Percentiles rank a stretch among this genome's conserved stretches.
Conservation (phyloP, 129 eudicot species). For the Flaveria robusta region DNA sequence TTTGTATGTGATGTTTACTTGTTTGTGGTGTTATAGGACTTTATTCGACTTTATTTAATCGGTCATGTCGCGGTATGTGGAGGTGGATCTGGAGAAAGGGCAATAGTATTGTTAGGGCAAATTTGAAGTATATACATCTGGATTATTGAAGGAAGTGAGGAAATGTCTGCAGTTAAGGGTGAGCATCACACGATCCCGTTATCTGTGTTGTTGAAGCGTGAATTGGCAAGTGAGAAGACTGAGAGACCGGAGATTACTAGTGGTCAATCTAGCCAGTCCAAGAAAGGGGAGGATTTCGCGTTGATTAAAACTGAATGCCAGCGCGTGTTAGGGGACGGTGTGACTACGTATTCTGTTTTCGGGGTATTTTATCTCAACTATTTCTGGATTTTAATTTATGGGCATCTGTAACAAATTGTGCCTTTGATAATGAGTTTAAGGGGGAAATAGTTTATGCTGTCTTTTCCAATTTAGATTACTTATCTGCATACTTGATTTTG, state of each 20-base stretch:
- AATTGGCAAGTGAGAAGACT: conserved; percentile 82
- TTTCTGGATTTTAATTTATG: background rate
- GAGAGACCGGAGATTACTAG: conserved; percentile 69
- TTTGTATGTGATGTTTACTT: background rate
- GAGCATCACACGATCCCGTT: conserved; percentile 90
- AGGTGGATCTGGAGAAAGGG: conserved; percentile 30
- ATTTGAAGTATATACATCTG: conserved; percentile 13
- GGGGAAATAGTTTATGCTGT: background rate
- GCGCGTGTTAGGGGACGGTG: conserved; percentile 79
- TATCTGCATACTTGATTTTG: conserved; percentile 16
- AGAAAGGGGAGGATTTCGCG: conserved; percentile 93
- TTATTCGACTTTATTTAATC: conserved; percentile 39
- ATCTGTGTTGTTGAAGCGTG: conserved; percentile 84
- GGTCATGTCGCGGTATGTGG: conserved; percentile 29
- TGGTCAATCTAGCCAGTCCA: conserved; percentile 80
- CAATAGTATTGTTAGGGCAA: background rate
- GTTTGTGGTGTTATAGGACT: conserved; percentile 31
- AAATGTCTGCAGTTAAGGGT: conserved; percentile 58
- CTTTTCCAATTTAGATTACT: background rate
- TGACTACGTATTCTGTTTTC: conserved; percentile 78
- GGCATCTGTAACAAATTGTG: background rate
- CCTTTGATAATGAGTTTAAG: background rate
- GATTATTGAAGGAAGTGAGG: conserved; percentile 11
- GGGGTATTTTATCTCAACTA: conserved; percentile 55
- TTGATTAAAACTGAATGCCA: conserved; percentile 80